These are phyloP conservation scores for Royoungia palumana DNA, from an alignment of 768 basidiomycete genomes.

Conservation along the genomic window DNA sequence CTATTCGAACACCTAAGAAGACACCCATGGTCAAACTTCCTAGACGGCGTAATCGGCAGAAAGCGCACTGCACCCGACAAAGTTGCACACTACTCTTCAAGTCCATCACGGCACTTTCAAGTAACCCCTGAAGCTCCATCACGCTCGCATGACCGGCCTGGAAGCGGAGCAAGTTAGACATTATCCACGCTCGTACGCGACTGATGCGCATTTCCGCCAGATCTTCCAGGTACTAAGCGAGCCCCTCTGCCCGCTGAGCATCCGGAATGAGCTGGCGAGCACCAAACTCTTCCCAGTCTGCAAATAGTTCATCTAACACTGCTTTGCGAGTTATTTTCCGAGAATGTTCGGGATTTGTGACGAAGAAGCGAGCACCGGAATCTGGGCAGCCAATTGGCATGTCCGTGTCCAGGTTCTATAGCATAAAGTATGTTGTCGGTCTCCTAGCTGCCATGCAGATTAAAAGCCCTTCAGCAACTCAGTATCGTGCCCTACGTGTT, in stretches of 20 bases:
- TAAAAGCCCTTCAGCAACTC: conserved; percentile 48
- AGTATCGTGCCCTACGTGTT: conserved; percentile 41
- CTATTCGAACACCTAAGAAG: conserved; percentile 48
- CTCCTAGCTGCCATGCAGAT: neutral
- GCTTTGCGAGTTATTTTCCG: conserved; percentile 12
- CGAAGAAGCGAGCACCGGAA: conserved; percentile 36
- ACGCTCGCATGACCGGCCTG: conserved; percentile 43
- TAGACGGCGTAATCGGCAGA: conserved; percentile 51
- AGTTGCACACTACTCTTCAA: conserved; percentile 47
- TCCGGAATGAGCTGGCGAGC: conserved; percentile 39
- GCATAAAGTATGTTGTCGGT: neutral
- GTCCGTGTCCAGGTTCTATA: conserved; percentile 56
- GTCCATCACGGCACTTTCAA: conserved; percentile 44
- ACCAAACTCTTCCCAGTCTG: conserved; percentile 30
- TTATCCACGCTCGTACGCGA: conserved; percentile 51
- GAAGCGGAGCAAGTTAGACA: conserved; percentile 48
- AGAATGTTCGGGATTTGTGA: conserved; percentile 13
- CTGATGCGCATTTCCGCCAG: conserved; percentile 43
- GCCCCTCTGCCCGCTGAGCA: conserved; percentile 38
- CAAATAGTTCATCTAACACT: conserved; percentile 13
- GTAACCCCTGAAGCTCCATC: conserved; percentile 40
- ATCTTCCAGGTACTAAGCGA: conserved; percentile 39
- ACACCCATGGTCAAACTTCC: neutral
- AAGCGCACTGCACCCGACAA: conserved; percentile 47
- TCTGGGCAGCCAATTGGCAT: conserved; percentile 36